Evolutionary conservation across 345 rosid species (phyloP), one percentile per base, ranked within the genome.

Genomic region (Eucalyptus rudis): DNA sequence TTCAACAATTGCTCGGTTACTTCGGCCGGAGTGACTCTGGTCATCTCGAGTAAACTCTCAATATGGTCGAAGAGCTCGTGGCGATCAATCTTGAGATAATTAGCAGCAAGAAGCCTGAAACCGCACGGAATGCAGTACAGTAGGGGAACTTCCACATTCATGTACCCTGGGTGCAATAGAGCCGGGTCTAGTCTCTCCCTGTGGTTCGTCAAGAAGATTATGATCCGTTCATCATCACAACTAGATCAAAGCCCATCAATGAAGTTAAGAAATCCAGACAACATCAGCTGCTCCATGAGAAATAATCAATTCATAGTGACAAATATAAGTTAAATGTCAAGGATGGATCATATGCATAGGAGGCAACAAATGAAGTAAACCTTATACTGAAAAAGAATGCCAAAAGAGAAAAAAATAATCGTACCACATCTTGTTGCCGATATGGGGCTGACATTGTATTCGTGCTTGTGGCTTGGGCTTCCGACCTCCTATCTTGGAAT

Each of bases 81-180:
- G 15, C 86, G 68, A 36, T 64, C 31, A 29, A 92, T 91, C 51
- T 88, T 91, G 20, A 94, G 90, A 89, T 93, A 93, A 88, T 93
- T 94, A 10, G 91, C 91, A 25, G 95, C 93, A 43, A 95, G 89
- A 5, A 90, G 80, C 90, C 89, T 91, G 92, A 95, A 96, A 3
- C 95, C 94, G 22, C 91, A 89, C 3, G 90, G 89, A 5, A 90
- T 89, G 90, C 97, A 96, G 56, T 94, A 94, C 40, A 95, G 93
- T 96, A 96, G 94, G 93, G 95, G 95, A 47, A 96, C 89, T 91
- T 95, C 96, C 94, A 95, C 94, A 90, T 96, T 98, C 94, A 96
- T 95, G 40, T 96, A 93, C 33, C 99, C 97, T 1, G 96, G 99
- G 10, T 97, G 91, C 43, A 96, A 90, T 87, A 97, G 44, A 25